phyloP scores from a whole-genome alignment of 345 rosid genomes.

The Rhodamnia argentea region DNA sequence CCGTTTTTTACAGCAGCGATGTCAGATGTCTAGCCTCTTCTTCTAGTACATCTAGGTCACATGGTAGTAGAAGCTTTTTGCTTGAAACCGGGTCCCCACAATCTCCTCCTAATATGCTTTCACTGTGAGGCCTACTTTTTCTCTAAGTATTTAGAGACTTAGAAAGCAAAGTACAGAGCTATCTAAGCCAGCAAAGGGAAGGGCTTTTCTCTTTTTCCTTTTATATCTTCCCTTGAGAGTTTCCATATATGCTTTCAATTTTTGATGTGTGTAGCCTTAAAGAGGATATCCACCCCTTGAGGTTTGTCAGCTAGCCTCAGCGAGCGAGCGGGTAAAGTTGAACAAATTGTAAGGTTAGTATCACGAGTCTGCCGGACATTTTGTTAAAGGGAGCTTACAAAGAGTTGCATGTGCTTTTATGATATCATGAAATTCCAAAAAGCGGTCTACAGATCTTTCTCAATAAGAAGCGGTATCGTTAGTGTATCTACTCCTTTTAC shows the following conservation, averaged over 20 bases:
- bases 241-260: not conserved
- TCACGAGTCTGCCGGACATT: not conserved
- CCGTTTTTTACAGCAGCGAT: conserved; percentile 45
- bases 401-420: not conserved
- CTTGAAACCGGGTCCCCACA: conserved; percentile 80
- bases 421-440: not conserved
- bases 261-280: not conserved
- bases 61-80: conserved; percentile 79
- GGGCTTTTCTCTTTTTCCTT: not conserved
- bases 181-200: not conserved
- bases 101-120: conserved; percentile 48
- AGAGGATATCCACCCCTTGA: not conserved
- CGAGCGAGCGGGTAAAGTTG: not conserved
- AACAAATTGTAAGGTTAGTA: not conserved
- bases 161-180: not conserved
- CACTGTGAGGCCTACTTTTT: conserved; percentile 17
- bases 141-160: not conserved
- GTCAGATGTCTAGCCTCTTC: conserved; percentile 72
- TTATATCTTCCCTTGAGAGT: not conserved
- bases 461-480: not conserved
- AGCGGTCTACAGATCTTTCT: not conserved
- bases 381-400: not conserved
- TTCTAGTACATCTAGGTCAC: conserved; percentile 84
- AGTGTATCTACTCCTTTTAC: not conserved
- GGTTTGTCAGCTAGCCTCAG: not conserved